Base-by-base conservation (phyloP, 116 monocot species). In the Dioscorea cayenensis region DNA sequence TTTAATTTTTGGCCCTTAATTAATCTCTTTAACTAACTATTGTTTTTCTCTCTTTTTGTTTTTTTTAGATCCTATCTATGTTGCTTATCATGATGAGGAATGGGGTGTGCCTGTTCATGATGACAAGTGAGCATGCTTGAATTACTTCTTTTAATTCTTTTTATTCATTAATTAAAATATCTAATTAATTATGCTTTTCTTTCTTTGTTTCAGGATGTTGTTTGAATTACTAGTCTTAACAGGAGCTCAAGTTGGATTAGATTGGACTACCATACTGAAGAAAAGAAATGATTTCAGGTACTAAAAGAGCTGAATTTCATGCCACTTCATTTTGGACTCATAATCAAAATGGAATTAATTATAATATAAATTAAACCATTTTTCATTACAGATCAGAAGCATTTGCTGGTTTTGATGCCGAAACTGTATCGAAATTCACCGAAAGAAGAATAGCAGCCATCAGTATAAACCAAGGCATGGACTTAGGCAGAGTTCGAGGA, bases 101-200 rank as follows among this genome's bases (percentile, higher is more conserved):
- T 92, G 92, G 92, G 92, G 92, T 77, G 90, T 88, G 55, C 92
- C 95, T 62, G 84, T 92, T 63, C 92, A 90, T 73, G 88, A 92
- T 74, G 90, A 90, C 83, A 87, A 77, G 96, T 92, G 51, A 83
- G 79, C 61, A 32, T 4, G 19, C 10, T 55, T n/a, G n/a, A 12
- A 16, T 55, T n/a, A 3, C 1, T 51, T 16, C n/a, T 55, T 55
- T n/a, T 55, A 0, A 18, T n/a, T 55, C 18, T 55, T 16, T 55
- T 55, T 55, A 5, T 55, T 55, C 43, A 43, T 10, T 55, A 4
- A 16, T n/a, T n/a, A 16, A 55, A 55, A 55, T 11, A 55, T 55
- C 23, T 76, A 43, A 43, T 14, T 77, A 20, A 43, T 14, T 77
- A 20, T 66, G 10, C 0, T 50, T 51, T 17, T 67, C 49, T 49